Conservation (phyloP, 2,329 filamentous ascomycete genomes). For the Cladosporium austrohemisphaericum region DNA sequence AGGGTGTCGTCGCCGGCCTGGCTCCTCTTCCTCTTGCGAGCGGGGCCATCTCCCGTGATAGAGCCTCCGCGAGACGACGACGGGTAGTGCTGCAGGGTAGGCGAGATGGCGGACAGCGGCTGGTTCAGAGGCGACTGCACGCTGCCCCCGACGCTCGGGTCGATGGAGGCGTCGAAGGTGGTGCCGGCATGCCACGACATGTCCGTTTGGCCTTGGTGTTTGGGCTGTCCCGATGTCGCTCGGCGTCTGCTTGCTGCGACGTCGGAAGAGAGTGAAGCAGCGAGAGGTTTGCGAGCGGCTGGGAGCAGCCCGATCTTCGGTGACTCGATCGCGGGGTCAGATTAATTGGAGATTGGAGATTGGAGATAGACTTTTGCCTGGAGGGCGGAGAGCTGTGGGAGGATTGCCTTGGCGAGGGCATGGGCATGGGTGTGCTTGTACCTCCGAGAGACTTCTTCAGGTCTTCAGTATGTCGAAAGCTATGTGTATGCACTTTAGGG, state of each 20-base stretch:
- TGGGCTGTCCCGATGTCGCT: constrained; percentile 17
- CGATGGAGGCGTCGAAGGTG: constrained; percentile 23
- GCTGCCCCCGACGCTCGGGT: constrained; percentile 13
- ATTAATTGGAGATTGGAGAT: not conserved
- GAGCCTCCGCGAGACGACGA: constrained; percentile 14
- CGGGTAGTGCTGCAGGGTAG: constrained; percentile 14
- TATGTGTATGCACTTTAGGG: too few species aligned
- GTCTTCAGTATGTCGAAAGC: too few species aligned
- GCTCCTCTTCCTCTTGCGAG: constrained; percentile 17
- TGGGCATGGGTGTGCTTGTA: not conserved
- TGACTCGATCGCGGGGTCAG: constrained; percentile 5
- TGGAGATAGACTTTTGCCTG: constrained; percentile 3
- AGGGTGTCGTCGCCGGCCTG: constrained; percentile 16
- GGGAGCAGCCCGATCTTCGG: constrained; percentile 7
- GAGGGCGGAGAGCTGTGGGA: not conserved
- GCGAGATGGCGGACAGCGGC: constrained; percentile 17
- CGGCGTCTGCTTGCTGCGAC: constrained; percentile 10
- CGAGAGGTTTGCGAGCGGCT: not conserved
- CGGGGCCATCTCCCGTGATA: constrained; percentile 8
- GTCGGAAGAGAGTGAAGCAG: constrained; percentile 12
- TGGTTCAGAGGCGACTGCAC: constrained; percentile 15
- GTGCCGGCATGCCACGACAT: constrained; percentile 27
- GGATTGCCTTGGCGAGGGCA: not conserved
- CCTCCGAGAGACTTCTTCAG: too few species aligned
- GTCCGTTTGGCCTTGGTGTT: too few species aligned